These are phyloP conservation scores for Polyporus arcularius DNA, from an alignment of 768 basidiomycete species.

Conservation along the genomic window DNA sequence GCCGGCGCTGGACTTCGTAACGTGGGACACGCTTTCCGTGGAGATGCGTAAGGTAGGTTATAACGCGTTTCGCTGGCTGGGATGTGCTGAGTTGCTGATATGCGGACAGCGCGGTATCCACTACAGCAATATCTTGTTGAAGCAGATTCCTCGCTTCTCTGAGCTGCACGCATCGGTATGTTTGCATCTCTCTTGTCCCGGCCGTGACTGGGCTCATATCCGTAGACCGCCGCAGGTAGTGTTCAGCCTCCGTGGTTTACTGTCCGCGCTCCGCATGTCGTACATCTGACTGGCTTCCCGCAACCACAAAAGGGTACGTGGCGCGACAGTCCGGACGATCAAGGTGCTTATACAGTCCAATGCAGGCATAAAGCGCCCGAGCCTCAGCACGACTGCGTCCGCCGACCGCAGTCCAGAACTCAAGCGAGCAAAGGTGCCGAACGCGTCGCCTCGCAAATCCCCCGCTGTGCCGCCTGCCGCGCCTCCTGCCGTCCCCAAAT, in stretches of 20 bases:
- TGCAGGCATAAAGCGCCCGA: conserved; percentile 19
- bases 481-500: not conserved
- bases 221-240: conserved; percentile 38
- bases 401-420: conserved; percentile 15
- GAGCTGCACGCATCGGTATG: conserved; percentile 54
- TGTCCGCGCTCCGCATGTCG: conserved; percentile 44
- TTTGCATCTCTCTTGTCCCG: conserved; percentile 6
- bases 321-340: not conserved
- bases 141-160: conserved; percentile 47
- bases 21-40: conserved; percentile 60
- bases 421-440: conserved; percentile 13
- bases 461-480: not conserved
- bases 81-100: not conserved
- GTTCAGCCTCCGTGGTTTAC: conserved; percentile 58
- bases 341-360: not conserved
- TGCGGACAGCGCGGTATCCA: conserved; percentile 56
- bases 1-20: conserved; percentile 31
- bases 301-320: conserved; percentile 38
- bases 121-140: conserved; percentile 51
- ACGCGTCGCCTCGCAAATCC: conserved; percentile 11
- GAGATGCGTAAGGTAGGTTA: conserved; percentile 61
- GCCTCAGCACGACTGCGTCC: not conserved
- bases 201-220: conserved; percentile 3
- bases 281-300: conserved; percentile 53
- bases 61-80: not conserved